Base-by-base conservation (phyloP, 805 yeast species). In the Yamadazyma nakazawae region DNA sequence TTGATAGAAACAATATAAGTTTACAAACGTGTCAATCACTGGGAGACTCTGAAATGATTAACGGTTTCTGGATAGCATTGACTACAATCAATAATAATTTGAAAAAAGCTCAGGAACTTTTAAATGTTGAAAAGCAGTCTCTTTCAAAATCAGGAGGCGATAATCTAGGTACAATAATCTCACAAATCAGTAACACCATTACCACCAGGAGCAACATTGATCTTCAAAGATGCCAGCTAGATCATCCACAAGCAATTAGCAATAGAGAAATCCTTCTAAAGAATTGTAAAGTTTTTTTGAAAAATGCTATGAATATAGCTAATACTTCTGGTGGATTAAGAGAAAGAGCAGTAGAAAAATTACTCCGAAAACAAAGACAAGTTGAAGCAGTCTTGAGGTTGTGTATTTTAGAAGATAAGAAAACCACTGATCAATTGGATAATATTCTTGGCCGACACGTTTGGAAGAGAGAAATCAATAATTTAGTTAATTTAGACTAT, bases 121-220 rank as follows among this genome's bases (percentile, higher is more conserved):
- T 75, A 3, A 56, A 40, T 2, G 49, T 48, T 3, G 53, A 57
- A 9, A 54, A 58, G 12, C 44, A 55, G 6, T 51, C 45, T 40
- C 52, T 53, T 35, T 43, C 42, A 16, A 53, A 58, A 12, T 37
- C 55, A 4, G 57, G 57, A 1, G 48, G 43, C 5, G 59, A 58
- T 25, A 70, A 68, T 2, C 38, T 64, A 30, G 74, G 75, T 0
- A 49, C 59, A 0, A 44, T 67, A 16, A 58, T 66, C 25, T 56
- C 66, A 11, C 75, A 74, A 47, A 48, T 76, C 2, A 63, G 76
- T 49, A 65, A 72, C 8, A 60, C 78, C 1, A 54, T 70, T 28
- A 72, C 78, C n/a, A 79, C 76, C 28, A 62, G 83, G 41, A 72
- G 80, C 1, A 84, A 79, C 54, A 66, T 78, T 3, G 82, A 78